A percentile compares a stretch with the other conserved stretches of the same genome.
Conservation (phyloP, 2,329 filamentous ascomycete genomes). For the Diplodia seriata region DNA sequence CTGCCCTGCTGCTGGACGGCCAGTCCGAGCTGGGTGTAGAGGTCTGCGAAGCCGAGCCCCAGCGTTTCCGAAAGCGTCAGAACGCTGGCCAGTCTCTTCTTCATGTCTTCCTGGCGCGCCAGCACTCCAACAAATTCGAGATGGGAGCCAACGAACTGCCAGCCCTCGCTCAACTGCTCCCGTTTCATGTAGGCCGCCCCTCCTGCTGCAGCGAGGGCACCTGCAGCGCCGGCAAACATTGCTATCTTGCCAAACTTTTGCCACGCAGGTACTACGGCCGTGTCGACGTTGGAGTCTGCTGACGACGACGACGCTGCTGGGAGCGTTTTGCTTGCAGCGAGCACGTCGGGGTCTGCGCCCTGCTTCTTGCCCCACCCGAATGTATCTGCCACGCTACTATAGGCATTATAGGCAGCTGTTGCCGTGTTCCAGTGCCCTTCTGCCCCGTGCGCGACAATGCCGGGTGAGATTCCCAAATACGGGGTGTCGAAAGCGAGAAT, state of each 20-base stretch:
- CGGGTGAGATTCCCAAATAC: conserved; percentile 80
- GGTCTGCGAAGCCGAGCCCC: conserved; percentile 78
- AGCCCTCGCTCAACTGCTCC: conserved; percentile 77
- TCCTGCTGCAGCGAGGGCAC: conserved; percentile 80
- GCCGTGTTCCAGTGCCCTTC: conserved; percentile 85
- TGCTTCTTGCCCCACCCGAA: conserved; percentile 65
- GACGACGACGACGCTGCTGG: conserved; percentile 44
- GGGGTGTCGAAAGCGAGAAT: conserved; percentile 95
- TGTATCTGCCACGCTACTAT: conserved; percentile 66
- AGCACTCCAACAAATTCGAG: conserved; percentile 92
- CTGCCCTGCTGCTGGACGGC: conserved; percentile 59
- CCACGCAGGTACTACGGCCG: conserved; percentile 63
- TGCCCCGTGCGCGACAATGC: conserved; percentile 83
- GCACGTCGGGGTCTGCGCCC: conserved; percentile 34
- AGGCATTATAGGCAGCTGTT: conserved; percentile 71
- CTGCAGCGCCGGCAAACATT: conserved; percentile 81
- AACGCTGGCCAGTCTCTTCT: conserved; percentile 73
- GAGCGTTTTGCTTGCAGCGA: conserved; percentile 47
- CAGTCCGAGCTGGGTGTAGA: conserved; percentile 84
- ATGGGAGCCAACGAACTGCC: conserved; percentile 85
- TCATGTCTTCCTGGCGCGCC: conserved; percentile 81
- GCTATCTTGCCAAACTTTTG: conserved; percentile 84
- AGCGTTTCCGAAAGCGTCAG: conserved; percentile 69
- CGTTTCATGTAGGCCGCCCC: conserved; percentile 87
- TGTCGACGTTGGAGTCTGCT: conserved; percentile 50